These are phyloP conservation scores for Saccharomyces cerevisiae DNA, from an alignment of 805 yeast genomes.

Conservation along the genomic window DNA sequence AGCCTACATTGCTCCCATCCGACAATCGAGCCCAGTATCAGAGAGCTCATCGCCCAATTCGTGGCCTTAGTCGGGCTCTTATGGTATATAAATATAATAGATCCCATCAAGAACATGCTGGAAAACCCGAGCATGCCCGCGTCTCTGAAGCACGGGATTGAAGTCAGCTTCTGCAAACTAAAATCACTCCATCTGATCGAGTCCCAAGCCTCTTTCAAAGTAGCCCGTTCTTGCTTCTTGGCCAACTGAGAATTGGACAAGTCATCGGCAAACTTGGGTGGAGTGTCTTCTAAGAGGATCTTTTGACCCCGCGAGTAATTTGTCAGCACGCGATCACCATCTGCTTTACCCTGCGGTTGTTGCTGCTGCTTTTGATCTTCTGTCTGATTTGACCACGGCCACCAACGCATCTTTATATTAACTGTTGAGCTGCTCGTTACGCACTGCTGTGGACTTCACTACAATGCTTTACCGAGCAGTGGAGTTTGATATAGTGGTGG, in stretches of 20 bases:
- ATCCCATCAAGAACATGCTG: constrained; percentile 60
- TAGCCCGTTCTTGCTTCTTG: constrained; percentile 22
- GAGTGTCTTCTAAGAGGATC: constrained; percentile 34
- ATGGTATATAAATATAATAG: constrained; percentile 59
- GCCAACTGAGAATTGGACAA: constrained; percentile 10
- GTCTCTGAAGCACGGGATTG: constrained; percentile 72
- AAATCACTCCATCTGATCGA: constrained; percentile 45
- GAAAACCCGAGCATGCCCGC: constrained; percentile 71
- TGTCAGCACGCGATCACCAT: constrained; percentile 8
- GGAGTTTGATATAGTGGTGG: constrained; percentile 18
- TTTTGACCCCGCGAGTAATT: constrained; percentile 30
- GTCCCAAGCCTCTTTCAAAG: constrained; percentile 35
- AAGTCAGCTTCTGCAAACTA: constrained; percentile 39
- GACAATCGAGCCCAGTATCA: constrained; percentile 67
- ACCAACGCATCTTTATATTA: constrained; percentile 15
- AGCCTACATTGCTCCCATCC: constrained; percentile 92
- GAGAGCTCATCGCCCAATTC: constrained; percentile 80
- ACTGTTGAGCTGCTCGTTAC: constrained; percentile 19
- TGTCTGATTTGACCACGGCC: constrained; percentile 30
- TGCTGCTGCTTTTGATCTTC: constrained; percentile 23
- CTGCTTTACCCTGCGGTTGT: constrained; percentile 7
- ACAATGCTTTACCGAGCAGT: constrained; percentile 4
- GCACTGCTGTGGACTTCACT: constrained; percentile 13
- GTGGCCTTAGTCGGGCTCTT: constrained; percentile 53
- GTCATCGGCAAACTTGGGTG: constrained; percentile 33